Conservation (phyloP, 2,329 filamentous ascomycete genomes). For the Paecilomyces variotii region DNA sequence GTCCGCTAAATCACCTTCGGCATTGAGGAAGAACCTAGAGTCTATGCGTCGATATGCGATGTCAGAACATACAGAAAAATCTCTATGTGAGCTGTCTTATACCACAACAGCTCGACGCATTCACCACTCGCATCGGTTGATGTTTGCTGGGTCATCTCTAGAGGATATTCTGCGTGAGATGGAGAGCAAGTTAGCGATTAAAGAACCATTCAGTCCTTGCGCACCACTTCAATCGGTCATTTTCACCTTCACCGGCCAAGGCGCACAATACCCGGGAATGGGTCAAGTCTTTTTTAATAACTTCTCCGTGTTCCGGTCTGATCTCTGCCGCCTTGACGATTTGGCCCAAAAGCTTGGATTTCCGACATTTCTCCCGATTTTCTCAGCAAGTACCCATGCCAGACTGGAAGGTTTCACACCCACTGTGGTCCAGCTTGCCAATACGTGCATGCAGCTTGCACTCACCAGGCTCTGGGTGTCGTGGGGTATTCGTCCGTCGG, state of each 20-base stretch:
- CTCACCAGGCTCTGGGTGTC: constrained; percentile 16
- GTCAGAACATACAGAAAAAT: constrained; percentile 6
- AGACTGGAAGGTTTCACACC: too few species aligned
- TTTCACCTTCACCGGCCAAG: constrained; percentile 33
- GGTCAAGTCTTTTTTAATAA: constrained; percentile 23
- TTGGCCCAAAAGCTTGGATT: constrained; percentile 14
- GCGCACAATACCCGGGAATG: constrained; percentile 18
- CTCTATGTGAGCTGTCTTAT: constrained; percentile 50
- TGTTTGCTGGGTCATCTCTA: constrained; percentile 1
- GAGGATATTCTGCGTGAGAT: too few species aligned
- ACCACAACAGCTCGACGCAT: constrained; percentile 55
- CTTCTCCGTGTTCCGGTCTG: constrained; percentile 1
- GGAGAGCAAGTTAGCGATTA: too few species aligned
- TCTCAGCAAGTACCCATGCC: too few species aligned
- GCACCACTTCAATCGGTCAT: constrained; percentile 12
- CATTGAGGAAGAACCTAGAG: constrained; percentile 36
- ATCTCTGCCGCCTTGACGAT: constrained; percentile 15
- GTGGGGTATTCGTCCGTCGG: constrained; percentile 14
- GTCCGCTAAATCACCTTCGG: constrained; percentile 43
- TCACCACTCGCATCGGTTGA: constrained; percentile 37
- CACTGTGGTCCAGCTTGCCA: constrained; percentile 24
- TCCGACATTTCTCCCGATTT: constrained; percentile 4
- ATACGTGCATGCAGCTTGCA: constrained; percentile 29
- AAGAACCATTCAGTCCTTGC: too few species aligned
- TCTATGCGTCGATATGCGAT: constrained; percentile 28